These are phyloP conservation scores for Diplosphaera chodatii DNA, from an alignment of 139 green algal species.

Conservation along the genomic window DNA sequence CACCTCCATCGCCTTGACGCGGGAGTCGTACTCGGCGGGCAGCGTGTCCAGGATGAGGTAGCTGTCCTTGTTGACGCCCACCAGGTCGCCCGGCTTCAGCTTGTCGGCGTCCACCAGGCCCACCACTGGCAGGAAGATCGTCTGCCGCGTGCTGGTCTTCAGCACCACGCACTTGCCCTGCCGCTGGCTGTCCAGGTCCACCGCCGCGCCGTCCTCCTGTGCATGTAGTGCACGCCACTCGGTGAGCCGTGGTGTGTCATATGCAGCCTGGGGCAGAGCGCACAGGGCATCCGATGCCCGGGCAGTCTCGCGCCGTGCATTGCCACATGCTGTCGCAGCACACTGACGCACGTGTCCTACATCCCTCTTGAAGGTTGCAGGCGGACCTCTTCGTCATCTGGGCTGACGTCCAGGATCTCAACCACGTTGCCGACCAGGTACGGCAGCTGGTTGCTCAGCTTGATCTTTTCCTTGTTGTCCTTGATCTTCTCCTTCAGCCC, in stretches of 20 bases:
- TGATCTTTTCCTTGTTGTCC: slow-evolving; percentile 97
- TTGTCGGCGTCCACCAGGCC: slow-evolving; percentile 87
- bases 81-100: slow-evolving; percentile 86
- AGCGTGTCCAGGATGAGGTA: slow-evolving; percentile 98
- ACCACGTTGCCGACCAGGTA: slow-evolving; percentile 99
- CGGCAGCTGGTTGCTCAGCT: slow-evolving; percentile 98
- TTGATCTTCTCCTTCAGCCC: slow-evolving; percentile 71
- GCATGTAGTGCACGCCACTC: slow-evolving; percentile 1
- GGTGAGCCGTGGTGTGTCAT: too few relatives aligned
- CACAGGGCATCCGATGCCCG: too few relatives aligned
- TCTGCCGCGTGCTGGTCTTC: slow-evolving; percentile 96
- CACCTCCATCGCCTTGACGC: slow-evolving; percentile 86
- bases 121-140: slow-evolving; percentile 97
- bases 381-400: slow-evolving; percentile 84
- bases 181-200: slow-evolving; percentile 87
- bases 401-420: slow-evolving; percentile 88
- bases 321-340: too few relatives aligned
- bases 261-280: too few relatives aligned
- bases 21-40: slow-evolving; percentile 95
- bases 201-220: slow-evolving; percentile 56
- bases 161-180: slow-evolving; percentile 95
- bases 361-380: too few relatives aligned
- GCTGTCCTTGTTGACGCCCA: slow-evolving; percentile 99
- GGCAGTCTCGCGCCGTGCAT: too few relatives aligned
- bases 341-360: too few relatives aligned